Evolutionary conservation across 164 flowering plant species (phyloP), one percentile per base, ranked within the genome.

Genomic region (Brasenia schreberi): DNA sequence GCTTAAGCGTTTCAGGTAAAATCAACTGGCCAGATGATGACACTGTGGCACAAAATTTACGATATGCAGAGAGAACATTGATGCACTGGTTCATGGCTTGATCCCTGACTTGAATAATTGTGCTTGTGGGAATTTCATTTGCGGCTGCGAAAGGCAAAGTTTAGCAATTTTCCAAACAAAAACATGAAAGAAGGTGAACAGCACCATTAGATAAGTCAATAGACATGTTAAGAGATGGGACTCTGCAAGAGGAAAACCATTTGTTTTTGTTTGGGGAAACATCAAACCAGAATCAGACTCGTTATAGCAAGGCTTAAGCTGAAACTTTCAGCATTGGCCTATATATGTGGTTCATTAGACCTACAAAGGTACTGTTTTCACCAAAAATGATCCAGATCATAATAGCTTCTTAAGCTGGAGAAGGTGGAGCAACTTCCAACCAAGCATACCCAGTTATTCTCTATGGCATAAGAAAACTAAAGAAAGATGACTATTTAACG

Each of bases 1-100:
- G 85, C 72, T 94, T 94, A 62, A 94, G 96, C 49, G 96, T 95
- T 79, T 94, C 99, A 0, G 99, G 97, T 71, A 94, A 93, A 72
- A 94, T 94, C 59, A 94, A 89, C 65, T 94, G 99, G 66, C 97
- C 99, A 62, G 99, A 78, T 18, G 99, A 87, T 60, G 97, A 85
- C 27, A 88, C 96, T 0, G 97, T 89, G 23, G 99, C 97, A 78
- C 99, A 94, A 70, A 85, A 91, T 76, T 91, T 94, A 43, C 99
- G 95, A 77, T 94, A 94, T 7, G 96, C 77, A 66, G 78, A 79
- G 59, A 94, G 82, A 77, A 85, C 83, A 73, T 77, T 85, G 72
- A 91, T 71, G 74, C 95, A 87, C 42, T 76, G 81, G 70, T 82
- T 87, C n/a, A 77, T 94, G 65, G 82, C 72, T 72, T 87, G 87